A percentile compares a stretch with the other conserved stretches of the same genome.
Evolutionary conservation across 2,329 filamentous ascomycete species (phyloP).

Genomic region (Achaetomium macrosporum): DNA sequence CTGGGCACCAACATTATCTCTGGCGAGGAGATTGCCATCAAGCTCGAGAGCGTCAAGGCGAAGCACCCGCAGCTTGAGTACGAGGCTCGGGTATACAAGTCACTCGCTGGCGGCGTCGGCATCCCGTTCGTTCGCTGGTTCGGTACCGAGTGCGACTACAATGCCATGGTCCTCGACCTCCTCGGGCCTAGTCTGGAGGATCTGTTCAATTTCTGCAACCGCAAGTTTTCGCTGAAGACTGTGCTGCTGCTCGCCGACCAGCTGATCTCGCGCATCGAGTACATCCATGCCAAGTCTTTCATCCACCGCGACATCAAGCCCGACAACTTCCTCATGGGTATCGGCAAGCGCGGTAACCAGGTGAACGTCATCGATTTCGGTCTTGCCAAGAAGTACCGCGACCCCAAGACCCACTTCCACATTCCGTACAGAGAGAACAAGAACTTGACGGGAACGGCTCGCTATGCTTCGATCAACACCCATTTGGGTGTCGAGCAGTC

Average conservation of each 20-base stretch:
- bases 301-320: constrained; percentile 99
- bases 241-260: constrained; percentile 94
- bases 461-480: constrained; percentile 98
- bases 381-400: constrained; percentile 98
- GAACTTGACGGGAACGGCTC: constrained; percentile 97
- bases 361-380: constrained; percentile 99
- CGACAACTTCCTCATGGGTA: constrained; percentile 99
- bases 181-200: constrained; percentile 94
- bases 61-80: constrained; percentile 99
- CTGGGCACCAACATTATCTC: constrained; percentile 99
- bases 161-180: constrained; percentile 97
- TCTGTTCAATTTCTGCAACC: constrained; percentile 99
- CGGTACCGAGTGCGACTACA: constrained; percentile 98
- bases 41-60: constrained; percentile 98
- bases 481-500: constrained; percentile 98
- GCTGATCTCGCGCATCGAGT: constrained; percentile 98
- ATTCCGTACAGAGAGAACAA: constrained; percentile 99
- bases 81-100: constrained; percentile 89
- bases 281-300: constrained; percentile 99
- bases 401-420: constrained; percentile 99
- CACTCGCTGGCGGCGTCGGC: constrained; percentile 89
- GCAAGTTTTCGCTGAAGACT: constrained; percentile 98
- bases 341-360: constrained; percentile 98
- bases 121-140: constrained; percentile 99
- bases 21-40: constrained; percentile 98